A percentile compares a stretch with the other conserved stretches of the same genome.
Evolutionary conservation across 2,329 filamentous ascomycete species (phyloP).

Genomic region (Myotisia sp.): DNA sequence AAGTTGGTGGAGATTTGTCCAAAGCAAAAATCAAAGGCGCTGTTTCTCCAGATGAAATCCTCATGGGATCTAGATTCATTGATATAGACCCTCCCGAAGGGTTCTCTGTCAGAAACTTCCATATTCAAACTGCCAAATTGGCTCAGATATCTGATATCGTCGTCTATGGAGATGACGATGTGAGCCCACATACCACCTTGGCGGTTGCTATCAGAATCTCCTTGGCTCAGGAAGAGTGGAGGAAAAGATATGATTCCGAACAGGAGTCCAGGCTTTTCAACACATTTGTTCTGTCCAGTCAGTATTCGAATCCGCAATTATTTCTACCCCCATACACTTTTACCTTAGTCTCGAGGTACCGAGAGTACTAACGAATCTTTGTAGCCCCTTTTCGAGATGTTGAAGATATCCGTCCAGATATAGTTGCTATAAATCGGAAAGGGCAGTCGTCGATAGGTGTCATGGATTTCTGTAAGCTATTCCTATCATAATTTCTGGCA

Average conservation of each 20-base stretch:
- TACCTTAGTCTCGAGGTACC: too few relatives aligned
- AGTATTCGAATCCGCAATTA: constrained; percentile 17
- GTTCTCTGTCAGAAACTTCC: constrained; percentile 93
- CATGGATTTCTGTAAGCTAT: constrained; percentile 58
- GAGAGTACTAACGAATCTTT: too few relatives aligned
- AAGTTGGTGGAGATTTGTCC: constrained; percentile 67
- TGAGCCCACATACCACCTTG: constrained; percentile 49
- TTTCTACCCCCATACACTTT: too few relatives aligned
- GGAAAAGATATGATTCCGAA: constrained; percentile 46
- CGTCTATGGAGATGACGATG: constrained; percentile 66
- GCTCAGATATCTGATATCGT: constrained; percentile 83
- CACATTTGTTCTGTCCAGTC: constrained; percentile 61
- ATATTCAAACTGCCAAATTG: constrained; percentile 82
- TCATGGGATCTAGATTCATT: constrained; percentile 55
- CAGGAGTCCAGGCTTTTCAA: constrained; percentile 55
- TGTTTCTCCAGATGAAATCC: constrained; percentile 64
- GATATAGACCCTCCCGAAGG: constrained; percentile 77
- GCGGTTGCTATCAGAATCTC: constrained; percentile 52
- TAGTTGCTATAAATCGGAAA: constrained; percentile 60
- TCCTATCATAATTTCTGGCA: constrained; percentile 1
- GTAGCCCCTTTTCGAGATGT: constrained; percentile 53
- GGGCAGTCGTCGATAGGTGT: constrained; percentile 62
- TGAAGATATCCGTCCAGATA: constrained; percentile 51
- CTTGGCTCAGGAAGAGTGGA: constrained; percentile 62
- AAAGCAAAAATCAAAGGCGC: constrained; percentile 72